Evolutionary conservation across 371 early-diverging fungal genomes (phyloP), one percentile per base, ranked within the genome.

Genomic region (Mucor circinelloides): DNA sequence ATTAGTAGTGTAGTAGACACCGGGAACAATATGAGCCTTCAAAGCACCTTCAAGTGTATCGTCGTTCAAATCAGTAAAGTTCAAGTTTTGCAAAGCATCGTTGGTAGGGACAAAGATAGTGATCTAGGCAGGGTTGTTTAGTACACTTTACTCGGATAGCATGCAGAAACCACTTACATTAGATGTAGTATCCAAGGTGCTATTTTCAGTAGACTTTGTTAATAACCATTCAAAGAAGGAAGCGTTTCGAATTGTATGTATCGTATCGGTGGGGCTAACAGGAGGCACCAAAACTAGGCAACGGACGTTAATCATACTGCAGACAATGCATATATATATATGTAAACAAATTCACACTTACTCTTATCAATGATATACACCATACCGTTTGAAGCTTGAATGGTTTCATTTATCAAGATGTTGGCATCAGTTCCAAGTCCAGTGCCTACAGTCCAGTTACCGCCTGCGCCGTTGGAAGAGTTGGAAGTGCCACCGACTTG

Each of bases 1-100:
- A 34, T 82, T 81, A 12, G 77, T 60, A 13, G 74, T 63, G 38
- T 77, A 83, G 17, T 77, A 79, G 23, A 81, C 71, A 52, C 83
- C 83, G 15, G 69, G 71, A 27, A 83, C 69, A 21, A 80, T 64
- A 68, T 85, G 80, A 19, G 70, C 70, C 44, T 59, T 58, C 13
- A 82, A 40, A 9, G 80, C 40, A 54, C 67, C 44, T 27, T 58
- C 40, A 6, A 78, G 21, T 6, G 64, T 55, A 12, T 63, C 40
- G 6, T 61, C 27, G 19, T 62, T 48, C n/a, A 66, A 52, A 15
- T n/a, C 48, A 3, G 58, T 58, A 23, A 36, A 32, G 27, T 60
- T 56, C 12, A 58, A 13, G 17, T 65, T 38, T 56, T 70, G 60
- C 6, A 78, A 48, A 13, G 75, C 75, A 17, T 71, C 36, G 23